Evolutionary conservation across 139 green algal species (phyloP), one percentile per base, ranked within the genome.

Genomic region (Dunaliella primolecta): DNA sequence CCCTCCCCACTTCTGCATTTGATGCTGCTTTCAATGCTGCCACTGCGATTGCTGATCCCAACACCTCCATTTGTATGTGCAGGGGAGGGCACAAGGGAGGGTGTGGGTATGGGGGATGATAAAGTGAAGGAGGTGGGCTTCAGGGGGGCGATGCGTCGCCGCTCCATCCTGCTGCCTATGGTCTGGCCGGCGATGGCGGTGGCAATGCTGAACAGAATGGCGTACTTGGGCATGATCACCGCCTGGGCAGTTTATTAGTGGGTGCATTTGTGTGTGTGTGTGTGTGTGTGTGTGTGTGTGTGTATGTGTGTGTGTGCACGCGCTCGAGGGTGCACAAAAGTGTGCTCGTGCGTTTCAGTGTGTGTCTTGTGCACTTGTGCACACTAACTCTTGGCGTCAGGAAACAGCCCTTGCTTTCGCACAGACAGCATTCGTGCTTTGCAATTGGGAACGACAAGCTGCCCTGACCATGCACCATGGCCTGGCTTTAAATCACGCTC

Each of bases 191-290:
- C 85, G 29, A 95, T 89, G 36, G 91, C 90, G 2, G 92, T 80
- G 29, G 80, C 81, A 36, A 95, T 91, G 36, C 91, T 95, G 91
- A 93, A 94, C 24, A 89, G 84, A 75, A 95, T 93, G 55, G 91
- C 91, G n/a, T 89, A 91, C 75, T 92, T 92, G 35, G 92, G 92
- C 91, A 95, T 92, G 82, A 95, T 86, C 31, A 92, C 87, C 0
- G 92, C 91, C 72, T 78, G 72, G 11, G 20, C 33, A n/a, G n/a
- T n/a, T n/a, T n/a, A n/a, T n/a, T n/a, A n/a, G n/a, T n/a, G 77
- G 7, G 77, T 55, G 77, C 33, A 34, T 82, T 15, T 27, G 77
- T 82, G 77, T 21, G 27, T 82, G 77, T 82, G 77, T 82, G 34
- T 82, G 32, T 82, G 77, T 56, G 33, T 82, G 77, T 64, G 77